Evolutionary conservation across 306 rosid species (phyloP).

Genomic region (Spatholobus suberectus): DNA sequence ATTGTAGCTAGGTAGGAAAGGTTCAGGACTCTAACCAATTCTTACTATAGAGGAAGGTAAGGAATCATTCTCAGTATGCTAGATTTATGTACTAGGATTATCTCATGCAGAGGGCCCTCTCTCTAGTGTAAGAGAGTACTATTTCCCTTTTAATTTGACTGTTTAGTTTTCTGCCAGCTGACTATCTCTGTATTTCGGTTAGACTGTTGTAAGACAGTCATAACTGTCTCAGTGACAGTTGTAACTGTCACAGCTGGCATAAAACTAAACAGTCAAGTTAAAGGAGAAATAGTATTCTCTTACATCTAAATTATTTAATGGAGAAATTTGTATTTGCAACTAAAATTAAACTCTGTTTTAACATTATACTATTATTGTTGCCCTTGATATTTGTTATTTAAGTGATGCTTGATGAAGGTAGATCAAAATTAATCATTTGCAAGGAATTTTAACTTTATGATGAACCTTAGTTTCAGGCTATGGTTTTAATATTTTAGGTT

Average conservation of each 20-base stretch:
- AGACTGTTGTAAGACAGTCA: no score
- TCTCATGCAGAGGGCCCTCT: slow-evolving; percentile 7
- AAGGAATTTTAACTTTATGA: background rate
- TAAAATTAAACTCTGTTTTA: slow-evolving; percentile 15
- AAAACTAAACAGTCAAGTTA: no score
- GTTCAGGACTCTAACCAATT: slow-evolving; percentile 85
- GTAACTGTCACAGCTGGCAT: no score
- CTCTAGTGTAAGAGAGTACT: no score
- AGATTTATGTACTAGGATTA: background rate
- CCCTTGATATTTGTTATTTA: slow-evolving; percentile 40
- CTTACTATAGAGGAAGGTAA: slow-evolving; percentile 78
- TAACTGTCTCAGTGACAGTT: no score
- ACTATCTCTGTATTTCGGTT: no score
- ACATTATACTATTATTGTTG: background rate
- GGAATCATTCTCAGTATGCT: slow-evolving; percentile 88
- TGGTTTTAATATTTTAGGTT: background rate
- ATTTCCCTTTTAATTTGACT: no score
- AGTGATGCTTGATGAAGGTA: slow-evolving; percentile 24
- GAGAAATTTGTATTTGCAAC: slow-evolving; percentile 28
- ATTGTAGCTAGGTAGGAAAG: slow-evolving; percentile 94
- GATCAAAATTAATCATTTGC: slow-evolving; percentile 15
- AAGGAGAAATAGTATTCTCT: no score
- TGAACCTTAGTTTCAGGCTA: slow-evolving; percentile 47
- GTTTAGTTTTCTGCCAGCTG: no score
- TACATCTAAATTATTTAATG: background rate